These are phyloP conservation scores for Thielaviopsis ethacetica DNA, from an alignment of 2,329 filamentous ascomycete species.

Conservation along the genomic window DNA sequence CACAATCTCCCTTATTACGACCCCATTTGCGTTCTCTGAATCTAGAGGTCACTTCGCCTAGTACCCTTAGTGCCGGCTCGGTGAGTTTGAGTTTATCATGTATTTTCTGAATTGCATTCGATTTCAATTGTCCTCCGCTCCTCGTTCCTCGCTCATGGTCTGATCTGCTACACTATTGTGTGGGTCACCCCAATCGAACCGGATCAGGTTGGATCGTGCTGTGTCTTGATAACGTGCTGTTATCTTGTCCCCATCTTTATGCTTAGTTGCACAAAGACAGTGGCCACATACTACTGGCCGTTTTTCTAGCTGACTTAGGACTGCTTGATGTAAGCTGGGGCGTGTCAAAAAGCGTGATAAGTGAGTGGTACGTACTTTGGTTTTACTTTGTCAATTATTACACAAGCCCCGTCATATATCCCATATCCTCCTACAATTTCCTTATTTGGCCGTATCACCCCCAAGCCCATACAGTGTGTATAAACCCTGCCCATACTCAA, in stretches of 20 bases:
- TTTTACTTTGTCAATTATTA: not conserved
- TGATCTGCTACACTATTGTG: not conserved
- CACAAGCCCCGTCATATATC: not conserved
- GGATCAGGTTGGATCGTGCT: not conserved
- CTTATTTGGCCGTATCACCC: not conserved
- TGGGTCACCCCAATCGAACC: not conserved
- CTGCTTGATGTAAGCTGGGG: not conserved
- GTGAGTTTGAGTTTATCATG: too few relatives aligned
- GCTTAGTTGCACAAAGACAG: conserved; percentile 3
- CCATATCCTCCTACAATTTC: not conserved
- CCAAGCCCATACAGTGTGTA: not conserved
- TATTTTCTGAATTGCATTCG: too few relatives aligned
- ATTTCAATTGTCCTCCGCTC: not conserved
- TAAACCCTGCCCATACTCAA: not conserved
- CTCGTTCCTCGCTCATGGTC: not conserved
- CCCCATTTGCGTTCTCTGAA: too few relatives aligned
- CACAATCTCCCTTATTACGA: too few relatives aligned
- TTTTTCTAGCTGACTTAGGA: not conserved
- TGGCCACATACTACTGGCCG: not conserved
- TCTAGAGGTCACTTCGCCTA: too few relatives aligned
- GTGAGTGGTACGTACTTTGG: not conserved
- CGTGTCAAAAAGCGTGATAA: not conserved
- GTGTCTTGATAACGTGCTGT: not conserved
- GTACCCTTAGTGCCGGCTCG: too few relatives aligned
- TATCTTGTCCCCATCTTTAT: not conserved